Percentiles rank a stretch among this genome's conserved stretches.
phyloP scores from a whole-genome alignment of 306 rosid species.

The Delonix regia region DNA sequence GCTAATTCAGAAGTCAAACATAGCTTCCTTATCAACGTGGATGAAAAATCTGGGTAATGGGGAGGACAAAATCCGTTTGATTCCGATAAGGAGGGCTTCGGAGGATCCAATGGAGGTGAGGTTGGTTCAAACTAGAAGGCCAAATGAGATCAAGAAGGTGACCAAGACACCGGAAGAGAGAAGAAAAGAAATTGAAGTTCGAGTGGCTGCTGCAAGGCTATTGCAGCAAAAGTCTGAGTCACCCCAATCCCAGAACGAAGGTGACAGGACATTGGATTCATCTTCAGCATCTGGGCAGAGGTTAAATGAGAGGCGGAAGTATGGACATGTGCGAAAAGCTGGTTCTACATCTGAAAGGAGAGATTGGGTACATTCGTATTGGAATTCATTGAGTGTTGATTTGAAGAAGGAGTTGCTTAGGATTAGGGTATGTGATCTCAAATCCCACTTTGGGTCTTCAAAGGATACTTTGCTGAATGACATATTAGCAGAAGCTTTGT shows the following conservation, averaged over 20 bases:
- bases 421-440: slow-evolving; percentile 67
- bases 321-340: slow-evolving; percentile 55
- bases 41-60: slow-evolving; percentile 89
- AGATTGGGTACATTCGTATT: slow-evolving; percentile 70
- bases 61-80: slow-evolving; percentile 80
- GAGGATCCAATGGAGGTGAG: slow-evolving; percentile 96
- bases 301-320: slow-evolving; percentile 63
- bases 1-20: slow-evolving; percentile 87
- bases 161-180: slow-evolving; percentile 90
- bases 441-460: slow-evolving; percentile 63
- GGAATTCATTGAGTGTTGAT: slow-evolving; percentile 71
- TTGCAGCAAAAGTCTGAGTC: slow-evolving; percentile 90
- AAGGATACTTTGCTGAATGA: slow-evolving; percentile 69
- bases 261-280: slow-evolving; percentile 62
- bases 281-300: slow-evolving; percentile 65
- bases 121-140: slow-evolving; percentile 80
- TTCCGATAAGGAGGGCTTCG: slow-evolving; percentile 74
- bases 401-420: slow-evolving; percentile 74
- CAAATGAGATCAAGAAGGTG: slow-evolving; percentile 95
- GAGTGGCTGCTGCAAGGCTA: slow-evolving; percentile 96
- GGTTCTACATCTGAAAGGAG: slow-evolving; percentile 73
- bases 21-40: slow-evolving; percentile 81
- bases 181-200: slow-evolving; percentile 91
- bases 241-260: slow-evolving; percentile 59
- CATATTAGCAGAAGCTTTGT: slow-evolving; percentile 71